Evolutionary conservation across 2,329 filamentous ascomycete genomes (phyloP), one percentile per base, ranked within the genome.

Genomic region (Beauveria sp.): DNA sequence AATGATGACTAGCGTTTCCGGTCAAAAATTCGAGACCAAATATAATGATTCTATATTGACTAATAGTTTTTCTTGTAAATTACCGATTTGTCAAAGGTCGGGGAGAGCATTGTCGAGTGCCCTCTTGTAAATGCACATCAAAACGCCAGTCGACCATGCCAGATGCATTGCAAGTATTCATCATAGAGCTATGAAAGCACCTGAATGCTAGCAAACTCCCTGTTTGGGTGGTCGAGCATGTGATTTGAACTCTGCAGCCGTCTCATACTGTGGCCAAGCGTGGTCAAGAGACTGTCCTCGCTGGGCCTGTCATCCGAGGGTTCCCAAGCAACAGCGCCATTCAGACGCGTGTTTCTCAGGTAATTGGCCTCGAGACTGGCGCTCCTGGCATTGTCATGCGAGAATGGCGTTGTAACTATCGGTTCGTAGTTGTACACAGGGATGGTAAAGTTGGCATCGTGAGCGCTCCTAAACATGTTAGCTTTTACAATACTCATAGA

Each of bases 361-460:
- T 31, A 31, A 31, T 31, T 31, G 28, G 2, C 28, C 3, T 31
- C 28, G 3, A 31, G 9, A 31, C 28, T 10, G 9, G 28, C 28
- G 28, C 28, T 31, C 9, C 28, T 10, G 9, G 9, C 28, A 31
- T 31, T 31, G 28, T 3, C 28, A 31, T 10, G 28, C 28, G 28
- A 10, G 28, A 31, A 31, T 3, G 28, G 9, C 9, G 28, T 31
- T 31, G 9, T 9, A 9, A 2, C 28, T 10, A 31, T 9, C 28
- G 28, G 28, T 10, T 31, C 28, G 9, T 31, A 10, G 28, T 10
- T 31, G 28, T 31, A 4, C 9, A 31, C 2, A 31, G 28, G 9
- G 28, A 10, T 89, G 52, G 88, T 82, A 69, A 88, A 91, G 65
- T 89, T 84, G 60, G 90, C 83, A 26, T 77, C 86, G 69, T 96